Evolutionary conservation across 352 stramenopile genomes (phyloP).

Genomic region (Peronospora tabacina): DNA sequence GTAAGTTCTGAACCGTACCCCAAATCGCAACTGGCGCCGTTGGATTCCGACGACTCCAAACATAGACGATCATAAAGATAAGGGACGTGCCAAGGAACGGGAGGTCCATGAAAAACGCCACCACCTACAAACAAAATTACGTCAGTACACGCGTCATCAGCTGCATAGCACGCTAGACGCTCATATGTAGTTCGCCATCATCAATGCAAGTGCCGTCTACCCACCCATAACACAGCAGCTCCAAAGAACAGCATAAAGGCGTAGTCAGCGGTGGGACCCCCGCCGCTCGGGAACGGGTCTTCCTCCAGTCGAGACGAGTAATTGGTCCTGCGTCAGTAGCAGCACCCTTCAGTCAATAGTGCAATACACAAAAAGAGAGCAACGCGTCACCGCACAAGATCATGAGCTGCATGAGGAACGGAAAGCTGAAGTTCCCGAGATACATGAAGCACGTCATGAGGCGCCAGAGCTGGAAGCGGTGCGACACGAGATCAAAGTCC

Average conservation of each 20-base stretch:
- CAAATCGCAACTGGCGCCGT: slow-evolving; percentile 77
- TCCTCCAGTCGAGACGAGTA: slow-evolving; percentile 80
- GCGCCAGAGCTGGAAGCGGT: slow-evolving; percentile 85
- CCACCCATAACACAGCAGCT: slow-evolving; percentile 64
- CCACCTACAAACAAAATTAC: slow-evolving; percentile 34
- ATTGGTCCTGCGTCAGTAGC: slow-evolving; percentile 41
- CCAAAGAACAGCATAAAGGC: slow-evolving; percentile 88
- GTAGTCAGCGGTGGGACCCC: slow-evolving; percentile 79
- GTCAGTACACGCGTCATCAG: not conserved
- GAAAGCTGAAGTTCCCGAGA: slow-evolving; percentile 82
- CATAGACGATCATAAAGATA: slow-evolving; percentile 89
- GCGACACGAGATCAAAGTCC: slow-evolving; percentile 80
- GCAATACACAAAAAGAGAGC: not conserved
- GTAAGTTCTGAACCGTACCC: slow-evolving; percentile 30
- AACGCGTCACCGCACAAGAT: slow-evolving; percentile 52
- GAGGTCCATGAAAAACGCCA: slow-evolving; percentile 78
- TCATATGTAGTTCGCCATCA: not conserved
- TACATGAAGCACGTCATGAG: slow-evolving; percentile 86
- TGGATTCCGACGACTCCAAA: slow-evolving; percentile 85
- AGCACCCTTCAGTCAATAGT: slow-evolving; percentile 3
- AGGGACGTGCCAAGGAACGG: slow-evolving; percentile 78
- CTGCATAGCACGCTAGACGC: not conserved
- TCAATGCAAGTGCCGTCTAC: not conserved
- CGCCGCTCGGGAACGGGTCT: slow-evolving; percentile 76
- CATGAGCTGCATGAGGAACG: slow-evolving; percentile 88